phyloP scores from a whole-genome alignment of 768 basidiomycete genomes.

The Mycena indigotica region DNA sequence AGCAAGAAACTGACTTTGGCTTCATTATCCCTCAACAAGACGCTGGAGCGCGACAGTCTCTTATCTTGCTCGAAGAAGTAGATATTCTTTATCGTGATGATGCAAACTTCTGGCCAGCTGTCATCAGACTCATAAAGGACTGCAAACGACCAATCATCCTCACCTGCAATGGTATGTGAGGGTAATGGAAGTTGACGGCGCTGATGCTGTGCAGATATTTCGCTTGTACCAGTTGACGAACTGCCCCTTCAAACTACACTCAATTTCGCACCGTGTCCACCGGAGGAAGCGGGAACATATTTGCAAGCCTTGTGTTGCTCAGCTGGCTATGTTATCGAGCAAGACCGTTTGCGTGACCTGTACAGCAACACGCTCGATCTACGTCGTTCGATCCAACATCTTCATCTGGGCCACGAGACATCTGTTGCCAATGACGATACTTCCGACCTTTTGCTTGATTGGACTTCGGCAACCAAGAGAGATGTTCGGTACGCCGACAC shows the following conservation, averaged over 20 bases:
- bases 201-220: conserved; percentile 53
- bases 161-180: conserved; percentile 86
- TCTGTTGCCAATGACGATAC: background rate
- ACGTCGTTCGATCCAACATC: conserved; percentile 59
- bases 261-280: conserved; percentile 61
- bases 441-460: conserved; percentile 23
- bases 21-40: conserved; percentile 27
- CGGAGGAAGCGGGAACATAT: conserved; percentile 62
- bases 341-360: conserved; percentile 43
- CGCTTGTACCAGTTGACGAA: conserved; percentile 67
- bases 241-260: conserved; percentile 79
- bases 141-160: conserved; percentile 88
- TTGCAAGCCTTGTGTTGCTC: conserved; percentile 62
- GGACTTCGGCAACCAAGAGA: conserved; percentile 14
- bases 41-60: conserved; percentile 61
- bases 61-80: conserved; percentile 93
- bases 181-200: background rate
- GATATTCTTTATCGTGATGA: conserved; percentile 92
- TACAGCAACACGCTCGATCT: conserved; percentile 60
- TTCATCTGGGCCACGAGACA: conserved; percentile 55
- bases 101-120: conserved; percentile 80
- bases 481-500: conserved; percentile 39
- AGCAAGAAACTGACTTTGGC: conserved; percentile 26
- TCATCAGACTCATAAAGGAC: conserved; percentile 78
- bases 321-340: conserved; percentile 54